These are phyloP conservation scores for Anisogramma anomala DNA, from an alignment of 2,329 filamentous ascomycete species.

Conservation along the genomic window DNA sequence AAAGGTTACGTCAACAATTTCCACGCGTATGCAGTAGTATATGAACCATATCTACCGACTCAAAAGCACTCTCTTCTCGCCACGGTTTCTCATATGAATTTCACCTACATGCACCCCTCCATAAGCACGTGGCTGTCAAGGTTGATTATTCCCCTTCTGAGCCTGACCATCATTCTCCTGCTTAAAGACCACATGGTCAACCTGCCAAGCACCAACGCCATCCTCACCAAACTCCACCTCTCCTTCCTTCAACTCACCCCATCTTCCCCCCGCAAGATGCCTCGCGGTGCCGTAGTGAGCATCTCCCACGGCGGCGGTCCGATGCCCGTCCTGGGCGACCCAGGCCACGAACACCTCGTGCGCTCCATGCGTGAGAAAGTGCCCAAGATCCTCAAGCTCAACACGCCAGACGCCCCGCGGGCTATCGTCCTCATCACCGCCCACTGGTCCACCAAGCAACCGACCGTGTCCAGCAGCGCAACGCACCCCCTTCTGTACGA, in stretches of 20 bases:
- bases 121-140: too few species aligned
- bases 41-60: too few species aligned
- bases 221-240: background rate
- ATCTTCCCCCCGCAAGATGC: slow-evolving; percentile 22
- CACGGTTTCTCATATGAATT: too few species aligned
- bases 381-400: slow-evolving; percentile 43
- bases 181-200: background rate
- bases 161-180: background rate
- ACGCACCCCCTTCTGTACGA: slow-evolving; percentile 43
- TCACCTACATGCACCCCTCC: too few species aligned
- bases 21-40: too few species aligned
- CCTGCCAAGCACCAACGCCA: background rate
- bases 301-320: slow-evolving; percentile 43
- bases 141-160: background rate
- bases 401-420: slow-evolving; percentile 34
- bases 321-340: slow-evolving; percentile 46
- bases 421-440: slow-evolving; percentile 48
- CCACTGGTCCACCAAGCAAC: slow-evolving; percentile 40
- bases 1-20: too few species aligned
- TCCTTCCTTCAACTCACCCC: background rate
- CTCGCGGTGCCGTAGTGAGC: slow-evolving; percentile 33
- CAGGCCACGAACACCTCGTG: slow-evolving; percentile 37
- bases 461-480: slow-evolving; percentile 38
- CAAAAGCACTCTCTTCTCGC: too few species aligned
- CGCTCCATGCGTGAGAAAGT: slow-evolving; percentile 41